Base-by-base conservation (phyloP, 1,284 basidiomycete species). In the Apiotrichum sp. region DNA sequence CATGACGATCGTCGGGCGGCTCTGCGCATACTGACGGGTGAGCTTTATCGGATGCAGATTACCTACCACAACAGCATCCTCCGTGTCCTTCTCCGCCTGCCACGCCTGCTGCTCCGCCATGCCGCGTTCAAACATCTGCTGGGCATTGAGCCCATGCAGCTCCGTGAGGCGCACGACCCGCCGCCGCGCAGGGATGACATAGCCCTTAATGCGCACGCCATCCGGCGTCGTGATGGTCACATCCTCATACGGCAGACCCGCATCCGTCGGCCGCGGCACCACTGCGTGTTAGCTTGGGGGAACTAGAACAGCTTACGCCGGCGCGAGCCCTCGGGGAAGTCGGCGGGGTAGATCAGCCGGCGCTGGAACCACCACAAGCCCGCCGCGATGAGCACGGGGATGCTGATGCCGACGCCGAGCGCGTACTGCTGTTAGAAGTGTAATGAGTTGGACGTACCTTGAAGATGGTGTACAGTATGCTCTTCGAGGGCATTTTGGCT, bases 311-410 rank as follows among this genome's bases (percentile, higher is more conserved):
- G 68, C 78, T 55, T 56, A 88, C 89, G 80, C 64, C 78, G 84
- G 38, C 90, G 79, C n/a, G 89, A 89, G 4, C 89, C 89, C 29
- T 84, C 81, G 10, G 90, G 90, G 64, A 87, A 86, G n/a, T 86
- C 84, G 32, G 89, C 85, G 0, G 91, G 92, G 70, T 95, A 95
- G 69, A 95, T 93, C 51, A 95, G 79, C 61, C 83, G 86, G 69
- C 86, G 86, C 73, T 95, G 91, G 40, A 89, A 92, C 69, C 86
- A 89, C 36, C 89, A 81, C 40, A 93, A 79, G 6, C 87, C 87
- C 43, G 83, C 81, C 55, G 85, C 87, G 84, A 71, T 43, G 6
- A 72, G 35, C 32, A 63, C 59, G 4, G 66, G 56, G 22, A 64
- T 61, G 2, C 58, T 53, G 33, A 60, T 59, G 9, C 63, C 61